Base-by-base conservation (phyloP, 2,329 filamentous ascomycete species). In the Ampelomyces quisqualis region DNA sequence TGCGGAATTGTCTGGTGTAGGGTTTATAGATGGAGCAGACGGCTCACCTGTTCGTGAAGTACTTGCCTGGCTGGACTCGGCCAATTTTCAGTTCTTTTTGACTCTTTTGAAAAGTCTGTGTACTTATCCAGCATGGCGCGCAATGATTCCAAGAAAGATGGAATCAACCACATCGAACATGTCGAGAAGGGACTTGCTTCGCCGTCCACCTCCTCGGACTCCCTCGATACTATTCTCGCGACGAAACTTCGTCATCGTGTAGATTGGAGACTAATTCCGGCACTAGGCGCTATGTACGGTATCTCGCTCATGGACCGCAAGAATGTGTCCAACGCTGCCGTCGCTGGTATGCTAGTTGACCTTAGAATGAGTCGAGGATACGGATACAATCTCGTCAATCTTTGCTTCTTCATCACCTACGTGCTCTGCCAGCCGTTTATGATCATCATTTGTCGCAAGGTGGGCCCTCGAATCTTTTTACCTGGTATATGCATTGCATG, bases 321-420 rank as follows among this genome's bases (percentile, higher is more conserved):
- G 19, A 59, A 59, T 17, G 48, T 60, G 5, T 54, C 53, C 13
- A 59, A 57, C 23, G 57, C 57, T 9, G 55, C 55, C 17, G 53
- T 60, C 13, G 55, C 57, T n/a, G 57, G 57, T 9, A 58, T 60
- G 55, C 37, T 51, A 11, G 40, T 24, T 1, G 55, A 60, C 20
- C 40, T 60, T 6, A 40, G 42, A 13, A 53, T 60, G 51, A 20
- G 31, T 5, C 38, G 42, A 11, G 57, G 55, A 1, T 37, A 40
- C 23, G 45, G 45, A 0, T 60, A 58, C 37, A 57, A 54, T 13
- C 41, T 60, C 3, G 51, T 60, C 40, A 58, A 56, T 17, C 38
- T 58, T 21, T 54, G 51, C 38, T 60, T 60, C 40, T 60, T 60
- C 35, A 58, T 57, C 35, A 57, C 57, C 7, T 58, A 60, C 21